These are phyloP conservation scores for Clathrospora elynae DNA, from an alignment of 2,329 filamentous ascomycete species.

Conservation along the genomic window DNA sequence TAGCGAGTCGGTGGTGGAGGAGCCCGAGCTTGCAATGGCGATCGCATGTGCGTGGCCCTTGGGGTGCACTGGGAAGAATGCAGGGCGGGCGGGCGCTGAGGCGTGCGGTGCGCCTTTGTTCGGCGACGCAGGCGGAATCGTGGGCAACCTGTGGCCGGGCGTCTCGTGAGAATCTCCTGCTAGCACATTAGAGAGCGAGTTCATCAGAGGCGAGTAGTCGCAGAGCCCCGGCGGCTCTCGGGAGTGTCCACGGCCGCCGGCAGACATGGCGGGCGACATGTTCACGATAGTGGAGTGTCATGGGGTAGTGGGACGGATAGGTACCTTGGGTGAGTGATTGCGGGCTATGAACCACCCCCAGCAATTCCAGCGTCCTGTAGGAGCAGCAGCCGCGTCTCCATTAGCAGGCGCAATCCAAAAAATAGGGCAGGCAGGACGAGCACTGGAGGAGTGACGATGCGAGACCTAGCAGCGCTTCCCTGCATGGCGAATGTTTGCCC, in stretches of 20 bases:
- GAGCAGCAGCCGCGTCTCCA: conserved; percentile 43
- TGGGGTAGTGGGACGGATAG: conserved; percentile 21
- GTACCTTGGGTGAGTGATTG: conserved; percentile 23
- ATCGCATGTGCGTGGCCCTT: conserved; percentile 36
- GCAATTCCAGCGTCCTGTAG: conserved; percentile 41
- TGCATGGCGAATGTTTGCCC: conserved; percentile 16
- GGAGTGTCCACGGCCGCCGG: conserved; percentile 20
- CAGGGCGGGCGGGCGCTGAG: conserved; percentile 18
- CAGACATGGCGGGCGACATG: conserved; percentile 25
- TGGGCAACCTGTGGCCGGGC: conserved; percentile 26
- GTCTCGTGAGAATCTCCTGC: conserved; percentile 24
- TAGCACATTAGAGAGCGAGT: conserved; percentile 30
- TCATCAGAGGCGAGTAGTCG: conserved; percentile 14
- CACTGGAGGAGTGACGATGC: conserved; percentile 18
- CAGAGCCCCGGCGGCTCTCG: conserved; percentile 18
- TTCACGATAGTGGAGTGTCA: conserved; percentile 29
- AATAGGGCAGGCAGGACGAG: conserved; percentile 18
- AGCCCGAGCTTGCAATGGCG: conserved; percentile 31
- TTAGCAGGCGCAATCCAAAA: conserved; percentile 37
- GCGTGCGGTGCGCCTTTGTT: conserved; percentile 36
- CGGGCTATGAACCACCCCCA: conserved; percentile 40
- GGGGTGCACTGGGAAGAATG: conserved; percentile 15
- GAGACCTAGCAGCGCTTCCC: conserved; percentile 11
- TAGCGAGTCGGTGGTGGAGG: conserved; percentile 29
- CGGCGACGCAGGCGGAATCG: conserved; percentile 35